A percentile compares a stretch with the other conserved stretches of the same genome.
These are phyloP conservation scores for Prunus salicina DNA, from an alignment of 306 rosid species.

Conservation along the genomic window DNA sequence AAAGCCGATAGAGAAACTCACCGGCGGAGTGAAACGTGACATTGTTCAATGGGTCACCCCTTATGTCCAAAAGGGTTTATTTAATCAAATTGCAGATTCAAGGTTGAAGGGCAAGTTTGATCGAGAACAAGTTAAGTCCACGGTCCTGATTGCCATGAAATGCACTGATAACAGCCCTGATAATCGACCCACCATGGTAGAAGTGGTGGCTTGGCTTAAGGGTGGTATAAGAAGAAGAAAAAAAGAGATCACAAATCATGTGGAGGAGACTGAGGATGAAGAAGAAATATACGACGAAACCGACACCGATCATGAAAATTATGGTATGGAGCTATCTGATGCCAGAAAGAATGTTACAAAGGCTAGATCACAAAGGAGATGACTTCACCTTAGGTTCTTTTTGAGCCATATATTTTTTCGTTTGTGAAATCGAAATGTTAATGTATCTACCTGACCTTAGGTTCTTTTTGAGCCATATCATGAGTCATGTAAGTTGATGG, in stretches of 20 bases:
- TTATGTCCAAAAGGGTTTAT: conserved; percentile 42
- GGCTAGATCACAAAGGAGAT: conserved; percentile 36
- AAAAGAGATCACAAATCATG: conserved; percentile 4
- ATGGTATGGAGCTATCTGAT: conserved; percentile 29
- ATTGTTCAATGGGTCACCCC: conserved; percentile 84
- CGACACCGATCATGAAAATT: conserved; percentile 28
- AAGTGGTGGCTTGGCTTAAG: conserved; percentile 62
- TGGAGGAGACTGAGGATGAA: conserved; percentile 19
- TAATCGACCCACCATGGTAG: conserved; percentile 54
- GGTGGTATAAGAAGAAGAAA: conserved; percentile 16
- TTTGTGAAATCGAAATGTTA: conserved; percentile 1
- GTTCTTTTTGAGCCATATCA: not conserved
- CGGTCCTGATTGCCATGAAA: conserved; percentile 43
- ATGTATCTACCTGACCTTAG: not conserved
- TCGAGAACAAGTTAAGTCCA: conserved; percentile 36
- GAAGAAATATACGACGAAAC: conserved; percentile 29
- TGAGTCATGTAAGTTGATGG: not conserved
- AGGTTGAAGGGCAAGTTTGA: conserved; percentile 53
- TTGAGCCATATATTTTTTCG: not conserved
- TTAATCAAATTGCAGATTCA: conserved; percentile 57
- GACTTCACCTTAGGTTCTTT: not conserved
- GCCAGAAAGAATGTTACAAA: conserved; percentile 17
- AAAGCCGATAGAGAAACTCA: conserved; percentile 83
- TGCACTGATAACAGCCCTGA: conserved; percentile 52
- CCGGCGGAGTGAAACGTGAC: conserved; percentile 71